Evolutionary conservation across 345 rosid genomes (phyloP), one percentile per base, ranked within the genome.

Genomic region (Camelina laxa): DNA sequence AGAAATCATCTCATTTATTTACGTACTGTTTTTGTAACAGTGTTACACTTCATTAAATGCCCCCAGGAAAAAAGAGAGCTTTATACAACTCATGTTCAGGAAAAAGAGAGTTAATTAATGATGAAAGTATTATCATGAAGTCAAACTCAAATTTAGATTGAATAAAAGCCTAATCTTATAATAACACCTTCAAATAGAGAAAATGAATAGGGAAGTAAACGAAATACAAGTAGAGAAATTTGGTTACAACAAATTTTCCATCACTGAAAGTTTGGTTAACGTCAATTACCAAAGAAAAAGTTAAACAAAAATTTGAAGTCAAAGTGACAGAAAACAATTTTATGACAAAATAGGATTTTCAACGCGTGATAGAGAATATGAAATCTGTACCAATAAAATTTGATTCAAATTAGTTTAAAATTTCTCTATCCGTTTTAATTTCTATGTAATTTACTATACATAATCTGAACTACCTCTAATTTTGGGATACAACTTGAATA

Each of bases 231-330:
- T 24, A 51, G 49, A 66, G 14, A 60, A 50, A 50, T 19, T 51
- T 67, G 55, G 73, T 67, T 60, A 67, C 65, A 16, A 69, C 69
- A 61, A 0, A 53, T 41, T 31, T 61, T 68, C 31, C 13, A 60
- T 36, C 65, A 15, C 19, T 69, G 33, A 63, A 75, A 67, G 69
- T 75, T 69, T 69, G 70, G 65, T 69, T 76, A 61, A 69, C 38
- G 70, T 69, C 79, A 60, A 51, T 22, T 51, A 60, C 48, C 24
- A 36, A 67, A 60, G 44, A 59, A 49, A 49, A 42, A 17, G 13
- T 4, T 11, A 11, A 10, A 51, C 1, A 9, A 7, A 69, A 47
- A 45, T 9, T 21, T 62, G 65, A 54, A 15, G 48, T 44, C 48
- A 42, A 42, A 14, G 48, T 42, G 16, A 42, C 48, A 14, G 16